Conservation (phyloP, 305 asterid species). For the Fraxinus angustifolia region DNA sequence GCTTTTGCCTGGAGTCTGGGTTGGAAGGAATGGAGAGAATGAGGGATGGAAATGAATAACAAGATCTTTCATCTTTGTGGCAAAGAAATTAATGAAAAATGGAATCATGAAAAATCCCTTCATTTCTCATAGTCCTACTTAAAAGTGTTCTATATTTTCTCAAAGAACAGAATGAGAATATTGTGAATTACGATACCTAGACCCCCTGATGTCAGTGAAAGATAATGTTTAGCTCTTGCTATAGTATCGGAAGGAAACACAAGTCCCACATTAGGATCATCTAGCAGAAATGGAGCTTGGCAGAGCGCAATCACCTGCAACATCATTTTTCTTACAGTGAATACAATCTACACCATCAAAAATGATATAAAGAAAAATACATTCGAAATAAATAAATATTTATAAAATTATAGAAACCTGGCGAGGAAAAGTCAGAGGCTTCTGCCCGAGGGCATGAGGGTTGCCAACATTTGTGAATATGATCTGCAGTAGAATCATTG, state of each 20-base stretch:
- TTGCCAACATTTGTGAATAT: conserved; percentile 92
- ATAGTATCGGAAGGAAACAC: conserved; percentile 96
- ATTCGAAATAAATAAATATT: neutral
- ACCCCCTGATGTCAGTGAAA: conserved; percentile 79
- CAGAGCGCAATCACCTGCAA: conserved; percentile 91
- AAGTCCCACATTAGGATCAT: conserved; percentile 91
- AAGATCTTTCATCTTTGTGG: neutral
- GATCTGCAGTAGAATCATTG: conserved; percentile 48
- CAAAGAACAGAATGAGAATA: neutral
- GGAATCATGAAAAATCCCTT: neutral
- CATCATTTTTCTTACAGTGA: neutral
- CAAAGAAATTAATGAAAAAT: neutral
- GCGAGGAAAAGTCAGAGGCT: conserved; percentile 90
- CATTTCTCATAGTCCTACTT: neutral
- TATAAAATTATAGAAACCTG: conserved; percentile 47
- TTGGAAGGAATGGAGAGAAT: neutral
- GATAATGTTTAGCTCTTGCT: conserved; percentile 86
- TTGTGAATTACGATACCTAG: conserved; percentile 47
- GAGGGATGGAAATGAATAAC: neutral
- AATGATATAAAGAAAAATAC: neutral
- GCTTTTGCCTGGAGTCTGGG: neutral
- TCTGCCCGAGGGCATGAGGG: conserved; percentile 95
- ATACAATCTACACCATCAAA: neutral
- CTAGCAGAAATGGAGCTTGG: conserved; percentile 96
- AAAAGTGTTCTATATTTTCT: neutral